These are phyloP conservation scores for Penicillium salamii DNA, from an alignment of 495 filamentous ascomycete genomes.

Conservation along the genomic window DNA sequence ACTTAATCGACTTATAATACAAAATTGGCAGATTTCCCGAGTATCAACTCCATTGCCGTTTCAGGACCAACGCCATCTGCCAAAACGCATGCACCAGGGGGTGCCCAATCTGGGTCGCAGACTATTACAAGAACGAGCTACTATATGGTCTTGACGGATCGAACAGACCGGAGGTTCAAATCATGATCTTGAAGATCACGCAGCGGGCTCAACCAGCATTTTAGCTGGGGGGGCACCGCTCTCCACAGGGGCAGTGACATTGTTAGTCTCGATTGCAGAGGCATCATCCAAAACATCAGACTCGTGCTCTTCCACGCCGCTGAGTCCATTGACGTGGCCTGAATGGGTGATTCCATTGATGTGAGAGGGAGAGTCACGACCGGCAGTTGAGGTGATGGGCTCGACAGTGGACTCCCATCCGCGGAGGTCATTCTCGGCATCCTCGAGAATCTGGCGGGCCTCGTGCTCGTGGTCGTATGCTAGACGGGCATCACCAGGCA, in stretches of 20 bases:
- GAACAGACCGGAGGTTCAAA: neutral
- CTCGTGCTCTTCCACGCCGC: slow-evolving; percentile 1
- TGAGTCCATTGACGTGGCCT: neutral
- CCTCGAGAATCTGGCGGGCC: slow-evolving; percentile 82
- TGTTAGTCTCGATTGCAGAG: neutral
- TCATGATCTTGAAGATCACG: neutral
- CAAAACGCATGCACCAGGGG: neutral
- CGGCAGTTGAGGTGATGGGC: slow-evolving; percentile 10
- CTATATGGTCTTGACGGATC: neutral
- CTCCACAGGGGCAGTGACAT: slow-evolving; percentile 3
- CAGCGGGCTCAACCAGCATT: slow-evolving; percentile 3
- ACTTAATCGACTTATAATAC: slow-evolving; percentile 6
- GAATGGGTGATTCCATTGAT: neutral
- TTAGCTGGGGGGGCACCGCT: slow-evolving; percentile 5
- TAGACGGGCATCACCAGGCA: slow-evolving; percentile 74
- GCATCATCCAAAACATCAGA: neutral
- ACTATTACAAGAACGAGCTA: neutral
- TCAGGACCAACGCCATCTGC: slow-evolving; percentile 4
- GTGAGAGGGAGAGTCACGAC: neutral
- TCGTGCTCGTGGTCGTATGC: slow-evolving; percentile 61
- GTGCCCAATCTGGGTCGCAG: slow-evolving; percentile 1
- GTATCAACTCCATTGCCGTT: slow-evolving; percentile 1
- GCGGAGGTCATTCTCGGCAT: slow-evolving; percentile 83
- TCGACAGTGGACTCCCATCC: slow-evolving; percentile 54
- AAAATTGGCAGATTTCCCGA: slow-evolving; percentile 8